Percentiles rank a stretch among this genome's conserved stretches.
Evolutionary conservation across 257 asterid genomes (phyloP).

Genomic region (Linderniella brevidens): DNA sequence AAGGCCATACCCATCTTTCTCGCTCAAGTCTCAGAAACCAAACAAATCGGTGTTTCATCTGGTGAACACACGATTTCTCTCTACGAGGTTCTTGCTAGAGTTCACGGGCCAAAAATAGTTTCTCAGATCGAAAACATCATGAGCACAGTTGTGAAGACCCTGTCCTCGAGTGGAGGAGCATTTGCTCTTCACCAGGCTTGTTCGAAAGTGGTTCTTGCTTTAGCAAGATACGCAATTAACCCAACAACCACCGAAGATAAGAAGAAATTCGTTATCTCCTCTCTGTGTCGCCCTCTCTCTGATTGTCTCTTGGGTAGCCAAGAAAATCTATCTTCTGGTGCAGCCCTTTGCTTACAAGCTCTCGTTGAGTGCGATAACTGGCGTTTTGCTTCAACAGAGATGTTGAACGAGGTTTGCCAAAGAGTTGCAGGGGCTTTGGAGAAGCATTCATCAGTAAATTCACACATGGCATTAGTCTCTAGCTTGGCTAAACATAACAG

Average conservation of each 20-base stretch:
- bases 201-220: conserved; percentile 89
- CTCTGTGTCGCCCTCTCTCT: conserved; percentile 70
- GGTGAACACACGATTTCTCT: conserved; percentile 87
- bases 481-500: conserved; percentile 78
- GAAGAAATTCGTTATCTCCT: conserved; percentile 42
- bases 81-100: conserved; percentile 83
- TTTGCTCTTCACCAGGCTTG: conserved; percentile 96
- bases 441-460: conserved; percentile 58
- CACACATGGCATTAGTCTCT: conserved; percentile 68
- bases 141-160: conserved; percentile 60
- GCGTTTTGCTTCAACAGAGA: conserved; percentile 71
- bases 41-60: conserved; percentile 37
- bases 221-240: conserved; percentile 78
- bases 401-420: conserved; percentile 87
- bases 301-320: conserved; percentile 74
- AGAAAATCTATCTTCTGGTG: conserved; percentile 76
- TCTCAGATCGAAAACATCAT: conserved; percentile 75
- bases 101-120: conserved; percentile 65
- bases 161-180: conserved; percentile 70
- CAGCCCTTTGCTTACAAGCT: conserved; percentile 78
- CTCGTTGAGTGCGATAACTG: conserved; percentile 88
- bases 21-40: conserved; percentile 83
- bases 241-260: conserved; percentile 60
- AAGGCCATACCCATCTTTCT: conserved; percentile 86
- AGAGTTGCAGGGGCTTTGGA: conserved; percentile 77